phyloP scores from a whole-genome alignment of 305 asterid genomes.

The Rubia tinctorum region DNA sequence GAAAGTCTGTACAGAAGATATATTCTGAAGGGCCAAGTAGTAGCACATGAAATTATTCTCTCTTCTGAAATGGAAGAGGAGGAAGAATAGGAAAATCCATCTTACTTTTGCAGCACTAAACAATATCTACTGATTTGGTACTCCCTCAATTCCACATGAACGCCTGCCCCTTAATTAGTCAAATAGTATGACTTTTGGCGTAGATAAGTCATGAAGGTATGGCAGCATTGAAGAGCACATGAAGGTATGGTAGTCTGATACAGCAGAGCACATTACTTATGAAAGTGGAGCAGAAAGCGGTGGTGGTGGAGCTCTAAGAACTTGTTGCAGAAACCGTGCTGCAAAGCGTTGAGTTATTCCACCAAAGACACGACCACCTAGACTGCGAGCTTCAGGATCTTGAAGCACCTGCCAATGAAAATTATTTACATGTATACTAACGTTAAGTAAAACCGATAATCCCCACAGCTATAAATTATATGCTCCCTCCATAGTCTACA shows the following conservation, averaged over 20 bases:
- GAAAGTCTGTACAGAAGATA: too few species aligned
- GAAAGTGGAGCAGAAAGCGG: slow-evolving; percentile 19
- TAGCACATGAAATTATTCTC: too few species aligned
- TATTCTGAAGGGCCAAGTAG: too few species aligned
- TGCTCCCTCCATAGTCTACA: too few species aligned
- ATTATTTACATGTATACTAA: background rate
- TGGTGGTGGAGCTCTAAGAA: slow-evolving; percentile 70
- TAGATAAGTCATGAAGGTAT: background rate
- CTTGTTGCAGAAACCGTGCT: slow-evolving; percentile 95
- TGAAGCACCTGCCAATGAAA: slow-evolving; percentile 63
- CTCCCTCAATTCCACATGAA: background rate
- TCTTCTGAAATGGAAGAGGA: too few species aligned
- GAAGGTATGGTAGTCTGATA: background rate
- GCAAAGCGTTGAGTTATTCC: slow-evolving; percentile 96
- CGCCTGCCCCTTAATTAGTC: background rate
- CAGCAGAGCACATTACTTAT: background rate
- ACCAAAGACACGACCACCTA: slow-evolving; percentile 94
- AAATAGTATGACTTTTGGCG: background rate
- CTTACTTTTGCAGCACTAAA: background rate
- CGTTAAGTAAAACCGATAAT: background rate
- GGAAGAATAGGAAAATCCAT: too few species aligned
- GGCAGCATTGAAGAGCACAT: background rate
- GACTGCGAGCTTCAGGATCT: slow-evolving; percentile 83
- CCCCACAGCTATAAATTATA: too few species aligned
- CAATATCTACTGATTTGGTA: background rate